Conservation (phyloP, 2,329 filamentous ascomycete species). For the Alternaria sp. region DNA sequence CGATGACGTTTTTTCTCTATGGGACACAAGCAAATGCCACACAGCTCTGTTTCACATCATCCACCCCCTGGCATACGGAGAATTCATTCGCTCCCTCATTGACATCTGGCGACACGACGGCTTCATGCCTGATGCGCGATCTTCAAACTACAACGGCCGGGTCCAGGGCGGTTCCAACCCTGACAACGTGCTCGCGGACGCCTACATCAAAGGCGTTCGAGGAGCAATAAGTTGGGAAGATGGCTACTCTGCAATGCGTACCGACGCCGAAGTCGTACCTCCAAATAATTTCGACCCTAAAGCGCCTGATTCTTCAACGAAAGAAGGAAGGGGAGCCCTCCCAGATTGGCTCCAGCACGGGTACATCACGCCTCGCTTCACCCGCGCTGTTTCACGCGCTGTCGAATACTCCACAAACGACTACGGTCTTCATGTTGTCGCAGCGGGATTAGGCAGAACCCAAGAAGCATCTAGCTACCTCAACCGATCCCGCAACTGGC, state of each 20-base stretch:
- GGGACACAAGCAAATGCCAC: conserved; percentile 71
- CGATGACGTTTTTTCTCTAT: conserved; percentile 75
- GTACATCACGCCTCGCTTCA: conserved; percentile 71
- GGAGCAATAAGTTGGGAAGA: conserved; percentile 69
- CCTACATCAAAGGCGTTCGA: conserved; percentile 73
- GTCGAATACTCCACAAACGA: conserved; percentile 76
- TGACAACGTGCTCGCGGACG: conserved; percentile 77
- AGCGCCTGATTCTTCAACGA: conserved; percentile 68
- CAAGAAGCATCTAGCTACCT: conserved; percentile 68
- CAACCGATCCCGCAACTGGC: conserved; percentile 72
- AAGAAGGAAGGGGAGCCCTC: conserved; percentile 73
- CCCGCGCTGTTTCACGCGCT: conserved; percentile 69
- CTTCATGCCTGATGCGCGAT: conserved; percentile 72
- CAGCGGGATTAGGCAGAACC: conserved; percentile 62
- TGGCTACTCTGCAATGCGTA: conserved; percentile 66
- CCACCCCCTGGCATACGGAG: conserved; percentile 69
- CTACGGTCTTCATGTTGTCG: conserved; percentile 72
- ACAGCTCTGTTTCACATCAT: conserved; percentile 72
- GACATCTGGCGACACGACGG: conserved; percentile 73
- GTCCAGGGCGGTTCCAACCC: conserved; percentile 75
- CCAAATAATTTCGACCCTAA: conserved; percentile 65
- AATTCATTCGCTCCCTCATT: conserved; percentile 72
- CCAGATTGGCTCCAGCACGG: conserved; percentile 72
- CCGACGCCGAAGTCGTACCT: conserved; percentile 71
- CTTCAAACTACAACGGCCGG: conserved; percentile 74